phyloP scores from a whole-genome alignment of 225 moss, liverwort and hornwort genomes.

The Marchantia paleacea region DNA sequence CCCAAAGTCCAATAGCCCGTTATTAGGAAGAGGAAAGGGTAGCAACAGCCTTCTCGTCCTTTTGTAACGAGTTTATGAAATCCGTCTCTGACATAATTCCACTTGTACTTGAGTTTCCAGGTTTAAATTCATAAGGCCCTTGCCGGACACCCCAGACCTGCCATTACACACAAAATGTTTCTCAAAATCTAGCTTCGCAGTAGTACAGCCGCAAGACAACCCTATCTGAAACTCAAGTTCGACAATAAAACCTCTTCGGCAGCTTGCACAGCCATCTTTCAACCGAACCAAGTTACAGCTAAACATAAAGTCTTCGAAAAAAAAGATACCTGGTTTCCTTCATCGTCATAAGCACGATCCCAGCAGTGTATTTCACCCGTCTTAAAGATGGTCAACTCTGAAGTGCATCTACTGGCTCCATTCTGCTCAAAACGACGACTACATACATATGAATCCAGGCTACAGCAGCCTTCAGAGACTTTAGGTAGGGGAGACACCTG shows the following conservation, averaged over 20 bases:
- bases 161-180: not conserved
- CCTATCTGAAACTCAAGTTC: too few species aligned
- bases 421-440: slow-evolving; percentile 42
- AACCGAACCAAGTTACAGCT: not conserved
- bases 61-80: slow-evolving; percentile 35
- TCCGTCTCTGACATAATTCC: slow-evolving; percentile 42
- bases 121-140: slow-evolving; percentile 95
- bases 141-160: slow-evolving; percentile 97
- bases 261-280: not conserved
- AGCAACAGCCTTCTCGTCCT: slow-evolving; percentile 45
- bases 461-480: not conserved
- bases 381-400: slow-evolving; percentile 75
- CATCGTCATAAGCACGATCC: slow-evolving; percentile 97
- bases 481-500: not conserved
- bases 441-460: not conserved
- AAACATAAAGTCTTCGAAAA: not conserved
- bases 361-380: slow-evolving; percentile 87
- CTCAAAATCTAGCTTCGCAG: not conserved
- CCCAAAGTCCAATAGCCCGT: not conserved
- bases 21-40: slow-evolving; percentile 26
- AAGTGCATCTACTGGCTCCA: slow-evolving; percentile 86
- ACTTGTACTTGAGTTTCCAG: slow-evolving; percentile 45
- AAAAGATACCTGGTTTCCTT: slow-evolving; percentile 77
- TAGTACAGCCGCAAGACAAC: too few species aligned
- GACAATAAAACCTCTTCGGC: not conserved